Evolutionary conservation across 2,329 filamentous ascomycete genomes (phyloP), one percentile per base, ranked within the genome.

Genomic region (Pseudopyrenochaeta lycopersici): DNA sequence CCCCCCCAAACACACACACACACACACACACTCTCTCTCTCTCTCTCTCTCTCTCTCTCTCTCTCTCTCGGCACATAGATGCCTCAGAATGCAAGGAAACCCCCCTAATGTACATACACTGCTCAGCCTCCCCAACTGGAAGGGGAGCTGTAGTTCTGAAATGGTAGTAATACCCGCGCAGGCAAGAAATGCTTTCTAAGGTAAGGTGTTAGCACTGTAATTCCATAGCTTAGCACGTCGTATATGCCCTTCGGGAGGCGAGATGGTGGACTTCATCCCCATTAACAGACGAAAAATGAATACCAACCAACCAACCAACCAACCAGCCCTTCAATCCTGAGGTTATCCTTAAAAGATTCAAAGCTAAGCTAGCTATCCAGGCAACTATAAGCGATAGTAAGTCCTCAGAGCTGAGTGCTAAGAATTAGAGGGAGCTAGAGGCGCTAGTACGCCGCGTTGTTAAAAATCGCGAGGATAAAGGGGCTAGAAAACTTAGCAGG

Each of bases 231-330:
- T 46, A 46, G 44, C 33, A 46, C 44, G 44, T 38, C 32, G 21
- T 46, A 46, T 20, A 38, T 46, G 44, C 44, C 44, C 31, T 46
- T 46, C 33, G 44, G 44, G 44, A 38, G 44, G 44, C 44, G 44
- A 38, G 44, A 38, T 38, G 32, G 44, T 31, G 32, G 44, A 46
- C 32, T 46, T 46, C 27, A 38, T 46, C 42, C 42, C 42, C 30
- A 44, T 44, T 27, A 44, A 44, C 30, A 44, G 42, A 44, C 42
- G 42, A 5, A 46, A 38, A 46, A 46, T 46, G 44, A 46, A 46
- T 46, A 46, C 44, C 44, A 46, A 46, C 44, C 44, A 46, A 46
- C 32, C 44, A 46, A 46, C 44, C 36, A 40, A n/a, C n/a, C n/a
- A n/a, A 48, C 15, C 35, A n/a, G n/a, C n/a, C n/a, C n/a, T n/a